Evolutionary conservation across 805 yeast species (phyloP).

Genomic region (Kodamaea fukazawae): DNA sequence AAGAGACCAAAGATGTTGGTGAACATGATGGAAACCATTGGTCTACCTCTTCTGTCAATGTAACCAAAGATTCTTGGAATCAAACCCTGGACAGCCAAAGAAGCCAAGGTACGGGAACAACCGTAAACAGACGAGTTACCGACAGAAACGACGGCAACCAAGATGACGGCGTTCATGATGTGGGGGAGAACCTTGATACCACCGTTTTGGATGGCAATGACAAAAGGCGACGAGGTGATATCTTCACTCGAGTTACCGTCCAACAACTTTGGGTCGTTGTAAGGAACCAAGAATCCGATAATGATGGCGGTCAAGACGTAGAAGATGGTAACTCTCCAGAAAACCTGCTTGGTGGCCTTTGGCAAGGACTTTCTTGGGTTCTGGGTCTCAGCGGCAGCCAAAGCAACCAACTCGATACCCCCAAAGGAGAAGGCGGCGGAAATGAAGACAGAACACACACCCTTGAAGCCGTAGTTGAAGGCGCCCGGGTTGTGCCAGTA

Average conservation of each 20-base stretch:
- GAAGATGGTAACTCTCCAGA: constrained; percentile 52
- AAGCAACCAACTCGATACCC: constrained; percentile 57
- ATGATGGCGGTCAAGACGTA: constrained; percentile 28
- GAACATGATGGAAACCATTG: constrained; percentile 35
- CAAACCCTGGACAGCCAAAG: constrained; percentile 68
- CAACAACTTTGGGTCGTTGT: constrained; percentile 45
- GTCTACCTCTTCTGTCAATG: constrained; percentile 43
- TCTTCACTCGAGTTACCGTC: constrained; percentile 44
- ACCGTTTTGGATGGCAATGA: constrained; percentile 61
- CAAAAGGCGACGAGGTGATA: constrained; percentile 71
- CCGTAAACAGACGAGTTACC: constrained; percentile 75
- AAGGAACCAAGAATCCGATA: constrained; percentile 49
- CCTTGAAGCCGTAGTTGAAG: constrained; percentile 23
- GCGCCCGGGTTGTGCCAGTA: constrained; percentile 24
- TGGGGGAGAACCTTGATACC: constrained; percentile 67
- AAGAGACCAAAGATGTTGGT: constrained; percentile 36
- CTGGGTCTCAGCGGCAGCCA: constrained; percentile 57
- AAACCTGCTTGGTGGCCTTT: constrained; percentile 53
- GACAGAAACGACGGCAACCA: constrained; percentile 70
- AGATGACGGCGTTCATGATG: constrained; percentile 70
- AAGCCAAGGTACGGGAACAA: constrained; percentile 66
- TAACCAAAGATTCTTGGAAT: constrained; percentile 50
- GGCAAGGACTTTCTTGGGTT: constrained; percentile 58
- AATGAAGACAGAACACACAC: constrained; percentile 34
- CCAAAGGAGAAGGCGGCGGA: constrained; percentile 61